Percentiles rank a stretch among this genome's conserved stretches.
Evolutionary conservation across 2,329 filamentous ascomycete genomes (phyloP).

Genomic region (Fusarium decemcellulare): DNA sequence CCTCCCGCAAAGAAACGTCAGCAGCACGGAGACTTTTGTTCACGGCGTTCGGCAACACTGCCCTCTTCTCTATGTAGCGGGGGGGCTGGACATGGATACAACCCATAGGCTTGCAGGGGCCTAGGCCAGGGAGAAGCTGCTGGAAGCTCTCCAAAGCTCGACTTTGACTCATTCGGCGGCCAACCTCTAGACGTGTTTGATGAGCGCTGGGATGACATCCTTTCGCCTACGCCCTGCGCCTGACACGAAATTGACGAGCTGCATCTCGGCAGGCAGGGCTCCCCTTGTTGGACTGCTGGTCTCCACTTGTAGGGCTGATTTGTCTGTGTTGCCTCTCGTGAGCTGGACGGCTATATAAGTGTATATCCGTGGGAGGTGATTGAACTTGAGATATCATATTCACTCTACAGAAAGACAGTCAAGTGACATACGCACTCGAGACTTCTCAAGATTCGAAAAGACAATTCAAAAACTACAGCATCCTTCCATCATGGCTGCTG

Average conservation of each 20-base stretch:
- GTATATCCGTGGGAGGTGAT: background rate
- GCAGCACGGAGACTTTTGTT: background rate
- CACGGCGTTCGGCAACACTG: background rate
- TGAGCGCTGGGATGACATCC: background rate
- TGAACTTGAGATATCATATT: background rate
- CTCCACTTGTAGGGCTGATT: conserved; percentile 40
- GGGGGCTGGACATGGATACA: no score
- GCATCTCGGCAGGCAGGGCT: conserved; percentile 4
- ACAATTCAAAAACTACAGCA: background rate
- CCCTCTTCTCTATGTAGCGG: background rate
- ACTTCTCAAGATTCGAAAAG: background rate
- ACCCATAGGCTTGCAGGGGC: background rate
- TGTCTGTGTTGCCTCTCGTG: background rate
- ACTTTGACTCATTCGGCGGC: conserved; percentile 27
- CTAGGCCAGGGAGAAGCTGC: background rate
- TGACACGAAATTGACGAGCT: conserved; percentile 30
- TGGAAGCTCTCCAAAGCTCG: conserved; percentile 2
- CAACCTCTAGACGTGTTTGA: background rate
- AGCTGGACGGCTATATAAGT: conserved; percentile 22
- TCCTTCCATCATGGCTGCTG: conserved; percentile 48
- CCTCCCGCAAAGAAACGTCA: background rate
- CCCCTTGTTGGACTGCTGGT: conserved; percentile 5
- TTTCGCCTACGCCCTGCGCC: conserved; percentile 35
- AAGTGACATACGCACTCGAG: background rate
- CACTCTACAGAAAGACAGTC: background rate